These are phyloP conservation scores for Lasiodiplodia sp. DNA, from an alignment of 2,329 filamentous ascomycete genomes.

Conservation along the genomic window DNA sequence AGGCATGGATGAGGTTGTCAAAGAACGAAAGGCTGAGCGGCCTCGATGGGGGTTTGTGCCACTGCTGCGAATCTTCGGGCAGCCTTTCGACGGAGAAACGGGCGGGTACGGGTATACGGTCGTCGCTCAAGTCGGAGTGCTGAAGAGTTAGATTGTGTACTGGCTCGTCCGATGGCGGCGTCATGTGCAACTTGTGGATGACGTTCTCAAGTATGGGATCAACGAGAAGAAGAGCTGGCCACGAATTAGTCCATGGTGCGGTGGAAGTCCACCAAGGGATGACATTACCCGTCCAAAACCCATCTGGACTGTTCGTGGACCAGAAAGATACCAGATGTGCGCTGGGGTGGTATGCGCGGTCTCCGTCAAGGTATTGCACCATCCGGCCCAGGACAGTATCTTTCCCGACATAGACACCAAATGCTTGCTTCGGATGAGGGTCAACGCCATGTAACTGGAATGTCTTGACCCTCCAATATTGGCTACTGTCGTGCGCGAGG, in stretches of 20 bases:
- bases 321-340: not conserved
- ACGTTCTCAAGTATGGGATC: not conserved
- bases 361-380: not conserved
- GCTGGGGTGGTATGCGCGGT: not conserved
- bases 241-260: not conserved
- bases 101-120: not conserved
- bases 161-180: not conserved
- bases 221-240: not conserved
- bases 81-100: not conserved
- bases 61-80: not conserved
- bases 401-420: not conserved
- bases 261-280: no score
- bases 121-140: not conserved
- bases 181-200: not conserved
- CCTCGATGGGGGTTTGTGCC: not conserved
- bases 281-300: not conserved
- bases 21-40: not conserved
- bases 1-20: not conserved
- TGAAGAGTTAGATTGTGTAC: not conserved
- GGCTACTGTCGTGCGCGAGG: not conserved
- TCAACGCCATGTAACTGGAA: not conserved
- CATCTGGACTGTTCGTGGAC: not conserved
- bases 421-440: not conserved
- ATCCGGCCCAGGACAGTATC: not conserved
- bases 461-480: not conserved